Conservation (phyloP, 2,329 filamentous ascomycete genomes). For the Trichoderma polysporum region DNA sequence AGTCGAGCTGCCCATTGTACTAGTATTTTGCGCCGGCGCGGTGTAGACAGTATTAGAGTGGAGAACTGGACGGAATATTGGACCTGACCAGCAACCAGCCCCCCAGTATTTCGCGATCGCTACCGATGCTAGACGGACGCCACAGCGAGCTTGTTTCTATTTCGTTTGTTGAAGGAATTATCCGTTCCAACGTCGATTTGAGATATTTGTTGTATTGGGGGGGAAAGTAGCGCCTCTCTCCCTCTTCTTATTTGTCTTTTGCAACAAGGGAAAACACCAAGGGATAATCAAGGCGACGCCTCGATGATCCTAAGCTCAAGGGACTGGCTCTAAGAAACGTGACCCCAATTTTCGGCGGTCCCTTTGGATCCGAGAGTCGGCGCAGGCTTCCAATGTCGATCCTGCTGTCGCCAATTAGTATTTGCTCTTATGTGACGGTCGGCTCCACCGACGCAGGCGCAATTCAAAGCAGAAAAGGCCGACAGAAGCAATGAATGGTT, state of each 20-base stretch:
- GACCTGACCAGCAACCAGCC: slow-evolving; percentile 15
- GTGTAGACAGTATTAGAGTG: slow-evolving; percentile 9
- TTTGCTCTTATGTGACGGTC: not conserved
- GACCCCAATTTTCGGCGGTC: not conserved
- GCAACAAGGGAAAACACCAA: not conserved
- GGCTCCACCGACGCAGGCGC: slow-evolving; percentile 7
- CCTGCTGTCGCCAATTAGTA: not conserved
- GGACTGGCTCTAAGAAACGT: not conserved
- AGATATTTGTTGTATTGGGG: not conserved
- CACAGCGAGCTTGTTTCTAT: slow-evolving; percentile 1
- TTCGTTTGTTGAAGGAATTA: not conserved
- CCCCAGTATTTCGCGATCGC: slow-evolving; percentile 15
- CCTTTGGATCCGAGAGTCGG: slow-evolving; percentile 12
- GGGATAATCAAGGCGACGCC: not conserved
- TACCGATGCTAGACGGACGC: slow-evolving; percentile 14
- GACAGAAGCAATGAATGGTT: not conserved
- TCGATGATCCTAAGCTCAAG: not conserved
- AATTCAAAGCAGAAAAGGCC: not conserved
- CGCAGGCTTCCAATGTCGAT: slow-evolving; percentile 1
- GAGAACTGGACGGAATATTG: slow-evolving; percentile 20
- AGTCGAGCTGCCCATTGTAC: slow-evolving; percentile 20
- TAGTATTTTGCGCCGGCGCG: slow-evolving; percentile 7
- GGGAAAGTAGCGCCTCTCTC: not conserved
- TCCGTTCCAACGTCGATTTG: not conserved
- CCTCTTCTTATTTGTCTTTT: not conserved